Conservation (phyloP, 768 basidiomycete genomes). For the Serendipita indica region DNA sequence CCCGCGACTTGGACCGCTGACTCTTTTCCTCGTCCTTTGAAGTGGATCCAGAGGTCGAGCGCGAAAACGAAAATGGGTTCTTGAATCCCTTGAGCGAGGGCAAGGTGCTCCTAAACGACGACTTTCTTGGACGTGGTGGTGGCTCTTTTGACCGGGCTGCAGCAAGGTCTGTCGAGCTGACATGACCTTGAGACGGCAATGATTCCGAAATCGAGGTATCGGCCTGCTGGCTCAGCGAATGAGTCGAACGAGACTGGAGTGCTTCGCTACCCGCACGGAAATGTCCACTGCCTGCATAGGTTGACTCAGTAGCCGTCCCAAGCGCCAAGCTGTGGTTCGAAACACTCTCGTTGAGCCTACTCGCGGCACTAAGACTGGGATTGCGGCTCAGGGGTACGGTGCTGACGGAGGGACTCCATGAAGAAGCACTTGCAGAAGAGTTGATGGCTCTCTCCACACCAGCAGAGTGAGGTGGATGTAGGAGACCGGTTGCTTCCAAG, state of each 20-base stretch:
- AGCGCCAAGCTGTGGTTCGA: background rate
- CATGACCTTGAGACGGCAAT: too few species aligned
- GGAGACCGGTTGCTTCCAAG: background rate
- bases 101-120: background rate
- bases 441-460: background rate
- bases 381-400: background rate
- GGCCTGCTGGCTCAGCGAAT: background rate
- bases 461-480: background rate
- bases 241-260: background rate
- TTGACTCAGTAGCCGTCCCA: background rate
- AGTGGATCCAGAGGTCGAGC: background rate
- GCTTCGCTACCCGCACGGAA: background rate
- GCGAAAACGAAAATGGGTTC: slow-evolving; percentile 3
- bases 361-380: background rate
- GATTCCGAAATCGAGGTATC: background rate
- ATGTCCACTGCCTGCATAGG: background rate
- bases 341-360: background rate
- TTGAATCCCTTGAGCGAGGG: background rate
- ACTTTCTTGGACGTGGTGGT: background rate
- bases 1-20: background rate
- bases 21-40: background rate
- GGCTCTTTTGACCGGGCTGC: too few species aligned
- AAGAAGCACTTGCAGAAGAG: background rate
- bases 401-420: background rate
- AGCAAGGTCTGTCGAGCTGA: too few species aligned